A percentile compares a stretch with the other conserved stretches of the same genome.
These are phyloP conservation scores for Phaeosphaeria sp. DNA, from an alignment of 2,329 filamentous ascomycete genomes.

Conservation along the genomic window DNA sequence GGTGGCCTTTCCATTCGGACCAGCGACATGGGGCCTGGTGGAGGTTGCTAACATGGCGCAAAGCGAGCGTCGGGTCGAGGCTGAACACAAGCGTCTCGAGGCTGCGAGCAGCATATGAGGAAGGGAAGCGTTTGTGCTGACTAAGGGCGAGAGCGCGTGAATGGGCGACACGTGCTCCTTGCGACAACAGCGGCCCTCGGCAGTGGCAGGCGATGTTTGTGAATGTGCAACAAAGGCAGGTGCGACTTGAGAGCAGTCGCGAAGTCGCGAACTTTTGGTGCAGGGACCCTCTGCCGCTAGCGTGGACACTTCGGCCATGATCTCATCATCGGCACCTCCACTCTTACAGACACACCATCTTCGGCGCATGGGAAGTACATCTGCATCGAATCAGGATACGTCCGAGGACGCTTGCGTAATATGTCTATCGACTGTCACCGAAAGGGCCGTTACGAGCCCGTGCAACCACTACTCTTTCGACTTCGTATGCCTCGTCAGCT, in stretches of 20 bases:
- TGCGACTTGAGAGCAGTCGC: not conserved
- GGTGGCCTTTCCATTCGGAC: conserved; percentile 33
- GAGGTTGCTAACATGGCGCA: conserved; percentile 41
- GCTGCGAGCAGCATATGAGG: conserved; percentile 35
- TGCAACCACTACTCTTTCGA: conserved; percentile 86
- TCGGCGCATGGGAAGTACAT: conserved; percentile 35
- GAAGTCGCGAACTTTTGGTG: conserved; percentile 16
- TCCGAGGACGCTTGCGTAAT: conserved; percentile 71
- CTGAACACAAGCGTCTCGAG: conserved; percentile 22
- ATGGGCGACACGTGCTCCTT: not conserved
- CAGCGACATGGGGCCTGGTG: conserved; percentile 38
- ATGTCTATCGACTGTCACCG: conserved; percentile 78
- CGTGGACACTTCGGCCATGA: conserved; percentile 26
- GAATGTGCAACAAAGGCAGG: conserved; percentile 3
- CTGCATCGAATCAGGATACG: conserved; percentile 19
- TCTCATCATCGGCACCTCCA: conserved; percentile 9
- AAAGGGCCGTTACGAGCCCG: conserved; percentile 74
- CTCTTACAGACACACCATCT: conserved; percentile 14
- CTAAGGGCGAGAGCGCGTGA: not conserved
- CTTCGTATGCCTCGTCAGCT: conserved; percentile 82
- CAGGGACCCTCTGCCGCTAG: conserved; percentile 17
- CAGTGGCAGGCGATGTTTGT: conserved; percentile 5
- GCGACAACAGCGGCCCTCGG: not conserved
- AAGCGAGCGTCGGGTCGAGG: conserved; percentile 27
- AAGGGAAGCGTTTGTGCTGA: not conserved